phyloP scores from a whole-genome alignment of 73 alveolate species.

The Symbiodinium natans region DNA sequence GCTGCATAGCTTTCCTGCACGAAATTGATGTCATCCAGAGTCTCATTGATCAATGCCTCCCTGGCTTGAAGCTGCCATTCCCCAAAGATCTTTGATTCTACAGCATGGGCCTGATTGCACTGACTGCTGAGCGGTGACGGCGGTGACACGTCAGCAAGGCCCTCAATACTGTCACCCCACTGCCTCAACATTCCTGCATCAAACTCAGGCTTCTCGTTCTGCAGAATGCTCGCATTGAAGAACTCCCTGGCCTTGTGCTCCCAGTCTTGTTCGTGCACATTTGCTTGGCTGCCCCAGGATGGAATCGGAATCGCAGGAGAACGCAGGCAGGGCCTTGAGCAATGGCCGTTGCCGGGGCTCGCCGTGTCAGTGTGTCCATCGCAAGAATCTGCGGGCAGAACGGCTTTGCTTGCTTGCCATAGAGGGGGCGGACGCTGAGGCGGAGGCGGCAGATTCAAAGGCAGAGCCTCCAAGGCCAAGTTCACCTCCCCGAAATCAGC shows the following conservation, averaged over 20 bases:
- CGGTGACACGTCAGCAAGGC: background rate
- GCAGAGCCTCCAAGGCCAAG: background rate
- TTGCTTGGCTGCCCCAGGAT: background rate
- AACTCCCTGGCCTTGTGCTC: background rate
- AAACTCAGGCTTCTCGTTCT: background rate
- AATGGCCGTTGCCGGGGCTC: background rate
- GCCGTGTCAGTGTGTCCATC: background rate
- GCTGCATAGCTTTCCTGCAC: constrained; percentile 29
- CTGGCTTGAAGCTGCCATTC: constrained; percentile 28
- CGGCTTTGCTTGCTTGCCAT: too few species aligned
- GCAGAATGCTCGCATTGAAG: background rate
- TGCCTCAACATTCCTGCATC: background rate
- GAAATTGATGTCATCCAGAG: constrained; percentile 16
- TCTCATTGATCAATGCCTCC: constrained; percentile 35
- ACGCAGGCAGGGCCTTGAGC: background rate
- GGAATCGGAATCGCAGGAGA: background rate
- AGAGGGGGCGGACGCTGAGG: constrained; percentile 9
- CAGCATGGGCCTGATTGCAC: background rate
- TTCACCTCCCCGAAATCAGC: constrained; percentile 9
- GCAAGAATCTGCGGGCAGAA: background rate
- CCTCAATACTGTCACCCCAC: background rate
- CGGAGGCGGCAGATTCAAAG: constrained; percentile 14
- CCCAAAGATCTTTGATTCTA: background rate
- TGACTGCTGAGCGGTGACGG: background rate
- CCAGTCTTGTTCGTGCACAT: background rate